Evolutionary conservation across 1,284 basidiomycete genomes (phyloP), one percentile per base, ranked within the genome.

Genomic region (Pseudozyma flocculosa): DNA sequence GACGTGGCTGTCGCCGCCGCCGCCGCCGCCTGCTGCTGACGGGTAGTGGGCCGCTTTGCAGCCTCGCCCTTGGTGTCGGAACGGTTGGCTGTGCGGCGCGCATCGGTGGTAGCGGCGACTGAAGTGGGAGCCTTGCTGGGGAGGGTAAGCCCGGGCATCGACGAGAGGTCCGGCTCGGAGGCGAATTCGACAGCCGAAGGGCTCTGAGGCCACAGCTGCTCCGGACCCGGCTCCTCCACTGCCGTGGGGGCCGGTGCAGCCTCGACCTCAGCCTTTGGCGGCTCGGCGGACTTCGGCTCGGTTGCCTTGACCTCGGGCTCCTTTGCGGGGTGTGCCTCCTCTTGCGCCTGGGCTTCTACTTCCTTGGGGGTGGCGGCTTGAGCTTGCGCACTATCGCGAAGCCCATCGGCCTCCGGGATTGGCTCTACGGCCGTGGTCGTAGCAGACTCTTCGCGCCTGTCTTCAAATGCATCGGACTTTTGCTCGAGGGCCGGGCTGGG

Each of bases 121-220:
- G 22, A 3, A 1, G 49, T 54, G 40, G 22, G 32, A 13, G 43
- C 19, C 48, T 59, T 59, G 40, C 40, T 41, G 40, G 44, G 23
- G 15, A 60, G 56, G 0, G 48, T 53, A 18, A 56, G 24, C 11
- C 47, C 47, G 8, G 53, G 54, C 54, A 60, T 57, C 42, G 53
- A 54, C 18, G 61, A 65, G 13, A 68, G 52, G 40, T 54, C 54
- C 17, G 67, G 67, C 43, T 72, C 71, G 2, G 67, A 56, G 14
- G 70, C 69, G 32, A 72, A 74, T 40, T 74, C 70, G 32, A 74
- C 70, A 2, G 72, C 72, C 40, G 60, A 57, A 14, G 72, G 72
- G 39, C 56, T 61, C 43, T 70, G 70, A 4, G 70, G 72, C 70
- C 72, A 73, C 5, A 66, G 47, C 40, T 73, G 56, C 40, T 73